Conservation (phyloP, 805 yeast species). For the Wickerhamiella lipophila region DNA sequence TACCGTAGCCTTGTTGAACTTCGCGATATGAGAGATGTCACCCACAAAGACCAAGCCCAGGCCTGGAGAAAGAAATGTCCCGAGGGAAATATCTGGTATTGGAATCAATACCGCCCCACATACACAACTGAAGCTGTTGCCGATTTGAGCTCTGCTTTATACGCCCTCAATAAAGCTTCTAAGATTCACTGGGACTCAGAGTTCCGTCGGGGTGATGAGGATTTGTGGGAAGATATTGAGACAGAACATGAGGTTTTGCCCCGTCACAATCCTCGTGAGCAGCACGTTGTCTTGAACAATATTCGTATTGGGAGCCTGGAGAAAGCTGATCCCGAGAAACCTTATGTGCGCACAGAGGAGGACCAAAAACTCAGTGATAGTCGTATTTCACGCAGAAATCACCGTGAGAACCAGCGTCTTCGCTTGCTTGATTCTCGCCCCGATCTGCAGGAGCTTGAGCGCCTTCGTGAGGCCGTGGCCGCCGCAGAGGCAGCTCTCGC, state of each 20-base stretch:
- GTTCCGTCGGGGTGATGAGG: conserved; percentile 76
- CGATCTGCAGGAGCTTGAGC: conserved; percentile 19
- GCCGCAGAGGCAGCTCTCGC: conserved; percentile 19
- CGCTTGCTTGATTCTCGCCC: conserved; percentile 19
- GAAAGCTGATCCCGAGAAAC: conserved; percentile 12
- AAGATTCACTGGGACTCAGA: conserved; percentile 68
- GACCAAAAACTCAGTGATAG: conserved; percentile 9
- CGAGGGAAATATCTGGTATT: conserved; percentile 73
- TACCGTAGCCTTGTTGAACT: conserved; percentile 63
- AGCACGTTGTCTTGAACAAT: conserved; percentile 51
- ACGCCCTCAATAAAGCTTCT: conserved; percentile 38
- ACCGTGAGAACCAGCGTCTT: conserved; percentile 13
- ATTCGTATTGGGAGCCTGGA: conserved; percentile 17
- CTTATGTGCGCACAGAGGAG: conserved; percentile 12
- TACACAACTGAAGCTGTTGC: conserved; percentile 86
- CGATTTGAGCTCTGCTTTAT: conserved; percentile 60
- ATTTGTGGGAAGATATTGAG: conserved; percentile 50
- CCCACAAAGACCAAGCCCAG: conserved; percentile 45
- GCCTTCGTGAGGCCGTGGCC: conserved; percentile 16
- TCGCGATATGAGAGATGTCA: conserved; percentile 57
- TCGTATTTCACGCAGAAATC: conserved; percentile 9
- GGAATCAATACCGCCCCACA: conserved; percentile 81
- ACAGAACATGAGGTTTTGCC: conserved; percentile 50
- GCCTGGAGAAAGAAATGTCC: conserved; percentile 56
- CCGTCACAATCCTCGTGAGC: conserved; percentile 48